Evolutionary conservation across 768 basidiomycete species (phyloP).

Genomic region (Pleurotus tuber-regium): DNA sequence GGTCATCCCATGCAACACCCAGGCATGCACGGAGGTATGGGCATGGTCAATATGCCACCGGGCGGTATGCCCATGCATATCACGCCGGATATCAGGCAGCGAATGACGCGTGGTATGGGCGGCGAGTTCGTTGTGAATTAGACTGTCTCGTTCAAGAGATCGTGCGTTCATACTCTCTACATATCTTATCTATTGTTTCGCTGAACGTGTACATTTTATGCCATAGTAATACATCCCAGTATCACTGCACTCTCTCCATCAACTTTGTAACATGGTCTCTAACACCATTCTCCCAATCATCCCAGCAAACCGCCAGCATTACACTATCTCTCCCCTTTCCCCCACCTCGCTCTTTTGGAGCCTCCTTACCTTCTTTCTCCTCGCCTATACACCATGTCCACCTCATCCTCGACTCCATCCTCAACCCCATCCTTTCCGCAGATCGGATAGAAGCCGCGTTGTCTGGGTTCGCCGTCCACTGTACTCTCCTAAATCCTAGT

Average conservation of each 20-base stretch:
- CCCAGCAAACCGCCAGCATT: slow-evolving; percentile 40
- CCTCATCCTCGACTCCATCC: slow-evolving; percentile 32
- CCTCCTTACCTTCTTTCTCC: slow-evolving; percentile 28
- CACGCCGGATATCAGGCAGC: slow-evolving; percentile 20
- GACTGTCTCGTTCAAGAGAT: too few relatives aligned
- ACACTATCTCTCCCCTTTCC: slow-evolving; percentile 37
- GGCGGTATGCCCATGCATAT: slow-evolving; percentile 27
- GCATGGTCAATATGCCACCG: slow-evolving; percentile 23
- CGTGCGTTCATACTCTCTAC: too few relatives aligned
- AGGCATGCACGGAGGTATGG: slow-evolving; percentile 25
- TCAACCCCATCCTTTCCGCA: slow-evolving; percentile 47
- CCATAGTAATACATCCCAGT: neutral
- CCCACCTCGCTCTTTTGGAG: slow-evolving; percentile 24
- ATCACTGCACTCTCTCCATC: slow-evolving; percentile 25
- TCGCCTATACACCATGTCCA: slow-evolving; percentile 43
- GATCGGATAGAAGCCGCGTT: slow-evolving; percentile 36
- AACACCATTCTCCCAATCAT: slow-evolving; percentile 44
- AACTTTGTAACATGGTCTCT: slow-evolving; percentile 27
- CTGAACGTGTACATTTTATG: neutral
- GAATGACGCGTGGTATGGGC: slow-evolving; percentile 26
- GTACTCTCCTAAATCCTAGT: slow-evolving; percentile 43
- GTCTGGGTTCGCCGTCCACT: slow-evolving; percentile 39
- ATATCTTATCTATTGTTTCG: too few relatives aligned
- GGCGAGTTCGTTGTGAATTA: slow-evolving; percentile 7
- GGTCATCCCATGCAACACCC: slow-evolving; percentile 20